Conservation (phyloP, 164 flowering plant genomes). For the Liquidambar formosana region DNA sequence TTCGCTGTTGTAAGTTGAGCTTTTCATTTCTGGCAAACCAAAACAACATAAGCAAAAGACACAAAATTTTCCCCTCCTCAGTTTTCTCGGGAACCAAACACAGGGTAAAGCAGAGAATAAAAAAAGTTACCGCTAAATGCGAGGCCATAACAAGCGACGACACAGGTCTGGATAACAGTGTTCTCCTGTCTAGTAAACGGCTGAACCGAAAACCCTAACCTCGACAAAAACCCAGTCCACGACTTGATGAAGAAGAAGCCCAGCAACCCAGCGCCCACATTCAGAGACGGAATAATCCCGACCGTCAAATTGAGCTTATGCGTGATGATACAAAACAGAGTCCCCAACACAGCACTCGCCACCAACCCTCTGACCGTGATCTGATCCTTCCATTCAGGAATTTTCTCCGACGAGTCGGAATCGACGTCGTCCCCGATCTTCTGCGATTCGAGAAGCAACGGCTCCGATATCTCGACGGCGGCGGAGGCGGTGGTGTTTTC, state of each 20-base stretch:
- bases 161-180: slow-evolving; percentile 92
- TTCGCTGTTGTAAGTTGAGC: too few relatives aligned
- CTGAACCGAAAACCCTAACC: slow-evolving; percentile 47
- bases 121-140: slow-evolving; percentile 72
- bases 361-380: slow-evolving; percentile 76
- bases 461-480: slow-evolving; percentile 52
- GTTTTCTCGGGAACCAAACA: background rate
- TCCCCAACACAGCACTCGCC: slow-evolving; percentile 67
- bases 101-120: background rate
- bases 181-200: slow-evolving; percentile 89
- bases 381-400: slow-evolving; percentile 87
- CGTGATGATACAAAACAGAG: slow-evolving; percentile 78
- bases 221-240: slow-evolving; percentile 64
- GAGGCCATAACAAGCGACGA: slow-evolving; percentile 91
- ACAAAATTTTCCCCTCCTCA: background rate
- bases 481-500: slow-evolving; percentile 14
- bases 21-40: too few relatives aligned
- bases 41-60: background rate
- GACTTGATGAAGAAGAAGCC: slow-evolving; percentile 85
- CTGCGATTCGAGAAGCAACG: slow-evolving; percentile 34
- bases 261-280: slow-evolving; percentile 85
- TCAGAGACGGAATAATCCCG: slow-evolving; percentile 82
- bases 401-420: slow-evolving; percentile 14
- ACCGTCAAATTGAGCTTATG: slow-evolving; percentile 92
- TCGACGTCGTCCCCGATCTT: slow-evolving; percentile 9